A percentile compares a stretch with the other conserved stretches of the same genome.
These are phyloP conservation scores for Infundibulicybe gibba DNA, from an alignment of 768 basidiomycete species.

Conservation along the genomic window DNA sequence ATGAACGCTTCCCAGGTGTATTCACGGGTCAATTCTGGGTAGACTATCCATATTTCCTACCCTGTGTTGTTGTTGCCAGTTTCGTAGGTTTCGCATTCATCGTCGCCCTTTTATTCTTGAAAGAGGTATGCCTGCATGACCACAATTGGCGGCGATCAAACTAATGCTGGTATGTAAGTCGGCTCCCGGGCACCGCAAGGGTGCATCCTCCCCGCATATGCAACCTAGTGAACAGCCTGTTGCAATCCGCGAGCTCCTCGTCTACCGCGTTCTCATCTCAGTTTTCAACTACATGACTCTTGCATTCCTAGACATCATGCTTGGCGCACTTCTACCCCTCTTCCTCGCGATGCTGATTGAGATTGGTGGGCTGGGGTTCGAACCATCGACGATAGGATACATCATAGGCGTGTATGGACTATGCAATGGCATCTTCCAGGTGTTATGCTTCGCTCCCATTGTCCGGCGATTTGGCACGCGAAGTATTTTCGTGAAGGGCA, in stretches of 20 bases:
- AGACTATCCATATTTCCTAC: slow-evolving; percentile 1
- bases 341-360: slow-evolving; percentile 57
- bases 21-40: slow-evolving; percentile 36
- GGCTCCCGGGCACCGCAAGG: neutral
- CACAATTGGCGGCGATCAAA: neutral
- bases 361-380: slow-evolving; percentile 49
- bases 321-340: slow-evolving; percentile 45
- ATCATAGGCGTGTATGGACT: slow-evolving; percentile 45
- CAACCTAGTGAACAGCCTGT: too few species aligned
- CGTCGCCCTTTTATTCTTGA: too few species aligned
- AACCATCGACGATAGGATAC: slow-evolving; percentile 46
- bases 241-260: slow-evolving; percentile 31
- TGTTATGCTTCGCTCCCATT: slow-evolving; percentile 42
- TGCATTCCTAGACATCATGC: too few species aligned
- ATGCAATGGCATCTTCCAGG: slow-evolving; percentile 43
- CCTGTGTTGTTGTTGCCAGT: too few species aligned
- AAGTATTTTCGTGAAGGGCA: slow-evolving; percentile 34
- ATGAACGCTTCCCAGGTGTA: slow-evolving; percentile 17
- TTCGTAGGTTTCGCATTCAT: too few species aligned
- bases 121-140: neutral
- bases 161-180: neutral
- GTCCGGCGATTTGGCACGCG: slow-evolving; percentile 45
- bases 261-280: too few species aligned
- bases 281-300: too few species aligned
- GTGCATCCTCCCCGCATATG: neutral